These are phyloP conservation scores for Claviceps maximensis DNA, from an alignment of 2,329 filamentous ascomycete species.

Conservation along the genomic window DNA sequence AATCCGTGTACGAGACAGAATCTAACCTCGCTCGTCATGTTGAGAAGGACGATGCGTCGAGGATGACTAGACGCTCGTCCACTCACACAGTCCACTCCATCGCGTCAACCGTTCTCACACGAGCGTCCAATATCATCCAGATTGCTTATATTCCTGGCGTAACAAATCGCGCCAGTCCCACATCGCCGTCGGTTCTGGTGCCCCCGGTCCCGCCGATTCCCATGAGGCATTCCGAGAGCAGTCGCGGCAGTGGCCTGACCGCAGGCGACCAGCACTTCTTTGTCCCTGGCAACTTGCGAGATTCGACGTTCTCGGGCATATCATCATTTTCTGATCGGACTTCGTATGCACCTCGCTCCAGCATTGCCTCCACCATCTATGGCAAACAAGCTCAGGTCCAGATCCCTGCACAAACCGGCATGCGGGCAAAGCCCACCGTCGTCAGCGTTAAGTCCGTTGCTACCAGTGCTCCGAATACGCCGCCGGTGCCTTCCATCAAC, in stretches of 20 bases:
- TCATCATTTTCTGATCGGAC: slow-evolving; percentile 50
- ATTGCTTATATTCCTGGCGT: slow-evolving; percentile 98
- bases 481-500: slow-evolving; percentile 63
- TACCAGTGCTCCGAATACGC: slow-evolving; percentile 40
- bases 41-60: slow-evolving; percentile 32
- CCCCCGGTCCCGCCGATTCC: slow-evolving; percentile 93
- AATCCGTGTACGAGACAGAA: slow-evolving; percentile 42
- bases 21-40: slow-evolving; percentile 28
- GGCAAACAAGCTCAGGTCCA: slow-evolving; percentile 77
- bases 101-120: slow-evolving; percentile 86
- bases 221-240: slow-evolving; percentile 39
- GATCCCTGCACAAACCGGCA: slow-evolving; percentile 73
- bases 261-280: slow-evolving; percentile 85
- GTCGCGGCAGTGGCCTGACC: slow-evolving; percentile 33
- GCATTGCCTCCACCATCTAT: slow-evolving; percentile 87
- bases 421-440: slow-evolving; percentile 78
- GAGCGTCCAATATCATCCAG: slow-evolving; percentile 97
- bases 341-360: slow-evolving; percentile 51
- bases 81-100: slow-evolving; percentile 83
- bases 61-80: slow-evolving; percentile 50
- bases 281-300: slow-evolving; percentile 76
- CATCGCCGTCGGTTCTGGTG: slow-evolving; percentile 67
- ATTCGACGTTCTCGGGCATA: slow-evolving; percentile 77
- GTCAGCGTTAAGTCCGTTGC: slow-evolving; percentile 75
- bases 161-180: slow-evolving; percentile 76